These are phyloP conservation scores for Eimeria sp. DNA, from an alignment of 169 alveolate species.

Conservation along the genomic window DNA sequence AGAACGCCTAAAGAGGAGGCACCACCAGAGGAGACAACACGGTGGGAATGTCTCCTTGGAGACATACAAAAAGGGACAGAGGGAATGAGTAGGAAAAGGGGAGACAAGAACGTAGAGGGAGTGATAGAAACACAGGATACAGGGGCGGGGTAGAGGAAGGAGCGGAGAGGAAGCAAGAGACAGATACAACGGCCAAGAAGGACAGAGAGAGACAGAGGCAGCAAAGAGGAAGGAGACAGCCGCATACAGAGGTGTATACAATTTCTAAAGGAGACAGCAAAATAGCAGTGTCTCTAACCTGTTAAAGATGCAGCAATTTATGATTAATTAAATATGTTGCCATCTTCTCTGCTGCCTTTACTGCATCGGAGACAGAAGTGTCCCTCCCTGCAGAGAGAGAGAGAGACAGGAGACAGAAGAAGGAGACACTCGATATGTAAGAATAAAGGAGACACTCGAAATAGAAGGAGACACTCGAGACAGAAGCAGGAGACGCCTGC, in stretches of 20 bases:
- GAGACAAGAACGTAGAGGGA: too few relatives aligned
- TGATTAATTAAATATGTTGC: constrained; percentile 13
- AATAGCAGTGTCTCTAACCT: not conserved
- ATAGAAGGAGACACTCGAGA: too few relatives aligned
- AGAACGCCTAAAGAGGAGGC: too few relatives aligned
- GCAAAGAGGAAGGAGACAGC: not conserved
- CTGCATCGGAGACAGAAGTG: constrained; percentile 2
- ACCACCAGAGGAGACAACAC: too few relatives aligned
- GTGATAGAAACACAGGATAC: too few relatives aligned
- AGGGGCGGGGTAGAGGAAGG: too few relatives aligned
- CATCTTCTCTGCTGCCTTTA: not conserved
- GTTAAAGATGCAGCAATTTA: not conserved
- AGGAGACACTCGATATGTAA: too few relatives aligned
- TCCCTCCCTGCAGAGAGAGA: not conserved
- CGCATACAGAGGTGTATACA: not conserved
- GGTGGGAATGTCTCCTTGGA: too few relatives aligned
- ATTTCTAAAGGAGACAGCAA: not conserved
- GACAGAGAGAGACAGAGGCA: not conserved
- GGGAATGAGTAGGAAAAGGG: too few relatives aligned
- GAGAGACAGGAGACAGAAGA: too few relatives aligned
- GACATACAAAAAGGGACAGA: too few relatives aligned
- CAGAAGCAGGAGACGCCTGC: not conserved
- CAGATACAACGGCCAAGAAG: not conserved
- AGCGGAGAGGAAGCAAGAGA: not conserved
- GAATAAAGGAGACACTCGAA: too few relatives aligned